Evolutionary conservation across 768 basidiomycete species (phyloP).

Genomic region (Leccinum fibrillosum): DNA sequence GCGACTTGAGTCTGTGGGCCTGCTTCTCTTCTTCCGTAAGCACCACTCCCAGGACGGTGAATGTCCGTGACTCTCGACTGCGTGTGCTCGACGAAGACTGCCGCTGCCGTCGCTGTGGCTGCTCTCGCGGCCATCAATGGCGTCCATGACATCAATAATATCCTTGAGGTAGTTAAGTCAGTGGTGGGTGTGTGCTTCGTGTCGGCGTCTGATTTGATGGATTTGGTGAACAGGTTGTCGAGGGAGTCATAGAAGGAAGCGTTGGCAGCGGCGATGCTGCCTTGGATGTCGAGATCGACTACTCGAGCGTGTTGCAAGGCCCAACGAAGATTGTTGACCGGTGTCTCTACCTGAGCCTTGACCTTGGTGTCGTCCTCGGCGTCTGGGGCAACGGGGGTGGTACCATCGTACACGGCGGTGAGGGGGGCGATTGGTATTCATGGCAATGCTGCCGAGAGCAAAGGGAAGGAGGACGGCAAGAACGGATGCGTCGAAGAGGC

Average conservation of each 20-base stretch:
- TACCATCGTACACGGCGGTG: constrained; percentile 51
- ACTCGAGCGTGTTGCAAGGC: constrained; percentile 60
- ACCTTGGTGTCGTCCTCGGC: constrained; percentile 15
- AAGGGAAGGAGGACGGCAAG: constrained; percentile 64
- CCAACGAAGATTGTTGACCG: constrained; percentile 58
- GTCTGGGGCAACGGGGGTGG: constrained; percentile 36
- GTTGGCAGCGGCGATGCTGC: constrained; percentile 44
- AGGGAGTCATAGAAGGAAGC: constrained; percentile 59
- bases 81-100: constrained; percentile 38
- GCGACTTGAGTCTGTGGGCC: constrained; percentile 49
- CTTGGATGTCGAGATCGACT: constrained; percentile 69
- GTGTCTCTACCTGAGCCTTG: constrained; percentile 31
- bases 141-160: constrained; percentile 34
- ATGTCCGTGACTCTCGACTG: constrained; percentile 37
- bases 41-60: constrained; percentile 41
- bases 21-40: constrained; percentile 57
- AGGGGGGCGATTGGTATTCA: constrained; percentile 41
- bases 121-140: constrained; percentile 30
- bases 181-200: constrained; percentile 45
- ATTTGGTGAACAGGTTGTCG: constrained; percentile 69
- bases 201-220: constrained; percentile 31
- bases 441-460: constrained; percentile 46
- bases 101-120: constrained; percentile 30
- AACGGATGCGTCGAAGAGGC: constrained; percentile 35
- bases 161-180: constrained; percentile 43